Base-by-base conservation (phyloP, 2,329 filamentous ascomycete species). In the Colletotrichum tamarilloi region DNA sequence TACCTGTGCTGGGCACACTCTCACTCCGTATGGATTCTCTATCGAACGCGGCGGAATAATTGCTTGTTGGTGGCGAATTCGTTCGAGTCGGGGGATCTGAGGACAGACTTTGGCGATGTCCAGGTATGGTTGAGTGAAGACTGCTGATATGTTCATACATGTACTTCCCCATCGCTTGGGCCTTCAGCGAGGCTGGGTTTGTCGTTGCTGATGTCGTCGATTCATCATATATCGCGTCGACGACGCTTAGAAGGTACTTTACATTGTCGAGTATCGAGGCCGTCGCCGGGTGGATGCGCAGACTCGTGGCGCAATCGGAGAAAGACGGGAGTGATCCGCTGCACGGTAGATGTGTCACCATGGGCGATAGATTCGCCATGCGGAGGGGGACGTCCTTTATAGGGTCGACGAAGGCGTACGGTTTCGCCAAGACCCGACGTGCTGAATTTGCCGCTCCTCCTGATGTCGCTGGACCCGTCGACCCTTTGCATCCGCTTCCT, bases 211-310 rank as follows among this genome's bases (percentile, higher is more conserved):
- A 46, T 49, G 30, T n/a, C 35, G 9, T 53, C 42, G 64, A 38
- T 68, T 68, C 53, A 28, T 24, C 30, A 52, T 62, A 68, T 11
- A 67, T 42, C 52, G 65, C 58, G 53, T 72, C 65, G n/a, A 88
- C 83, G 3, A 83, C 78, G 14, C 81, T 77, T n/a, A 88, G 80
- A 1, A 90, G 79, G 26, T 84, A 84, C 5, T 87, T 84, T 78
- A 88, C 84, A 62, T 87, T 84, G 67, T 90, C 88, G 3, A 90
- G 83, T 64, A 90, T 86, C 16, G 83, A 81, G 5, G 87, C 86
- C 1, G 86, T 86, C 63, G 81, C 80, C 1, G 81, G 79, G 63
- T 88, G 85, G n/a, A 89, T 79, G n/a, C 81, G 79, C 2, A 88
- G 78, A 0, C 82, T 80, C 12, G 82, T 81, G 30, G 81, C 81